A percentile compares a stretch with the other conserved stretches of the same genome.
Conservation (phyloP, 208 protist species). For the Herpetomonas tarakana region DNA sequence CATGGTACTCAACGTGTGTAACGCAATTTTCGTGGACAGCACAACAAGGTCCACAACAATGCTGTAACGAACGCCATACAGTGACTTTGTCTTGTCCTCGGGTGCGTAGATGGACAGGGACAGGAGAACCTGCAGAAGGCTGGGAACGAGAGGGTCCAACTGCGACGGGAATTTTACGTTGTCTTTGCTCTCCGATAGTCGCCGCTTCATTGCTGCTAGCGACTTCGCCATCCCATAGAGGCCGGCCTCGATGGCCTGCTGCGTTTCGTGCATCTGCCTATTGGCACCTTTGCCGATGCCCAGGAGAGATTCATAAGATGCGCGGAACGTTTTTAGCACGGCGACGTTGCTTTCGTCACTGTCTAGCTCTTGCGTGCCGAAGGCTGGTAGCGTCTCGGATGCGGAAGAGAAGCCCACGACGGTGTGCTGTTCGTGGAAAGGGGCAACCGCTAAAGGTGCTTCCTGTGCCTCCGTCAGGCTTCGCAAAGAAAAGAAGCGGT, state of each 20-base stretch:
- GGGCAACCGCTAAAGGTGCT: too few relatives aligned
- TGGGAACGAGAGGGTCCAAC: constrained; percentile 34
- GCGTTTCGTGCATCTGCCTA: constrained; percentile 64
- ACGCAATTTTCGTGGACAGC: constrained; percentile 35
- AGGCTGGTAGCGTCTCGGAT: constrained; percentile 11
- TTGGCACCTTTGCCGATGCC: constrained; percentile 52
- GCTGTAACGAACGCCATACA: constrained; percentile 33
- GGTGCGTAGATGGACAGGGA: constrained; percentile 59
- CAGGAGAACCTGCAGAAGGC: constrained; percentile 50
- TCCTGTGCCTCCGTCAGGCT: too few relatives aligned
- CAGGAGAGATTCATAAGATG: constrained; percentile 59
- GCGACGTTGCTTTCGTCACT: constrained; percentile 40
- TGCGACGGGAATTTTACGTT: constrained; percentile 3
- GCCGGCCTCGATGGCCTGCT: constrained; percentile 48
- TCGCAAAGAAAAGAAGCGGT: not conserved
- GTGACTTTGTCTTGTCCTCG: constrained; percentile 34
- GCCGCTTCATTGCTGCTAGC: constrained; percentile 23
- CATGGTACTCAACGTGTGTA: constrained; percentile 45
- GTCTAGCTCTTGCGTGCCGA: constrained; percentile 35
- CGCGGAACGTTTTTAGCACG: constrained; percentile 43
- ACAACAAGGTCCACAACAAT: constrained; percentile 52
- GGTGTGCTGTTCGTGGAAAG: too few relatives aligned
- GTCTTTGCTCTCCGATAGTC: not conserved
- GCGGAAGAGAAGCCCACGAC: too few relatives aligned
- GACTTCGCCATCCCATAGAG: constrained; percentile 36